Conservation (phyloP, 768 basidiomycete species). For the Panaeolus papilionaceus region DNA sequence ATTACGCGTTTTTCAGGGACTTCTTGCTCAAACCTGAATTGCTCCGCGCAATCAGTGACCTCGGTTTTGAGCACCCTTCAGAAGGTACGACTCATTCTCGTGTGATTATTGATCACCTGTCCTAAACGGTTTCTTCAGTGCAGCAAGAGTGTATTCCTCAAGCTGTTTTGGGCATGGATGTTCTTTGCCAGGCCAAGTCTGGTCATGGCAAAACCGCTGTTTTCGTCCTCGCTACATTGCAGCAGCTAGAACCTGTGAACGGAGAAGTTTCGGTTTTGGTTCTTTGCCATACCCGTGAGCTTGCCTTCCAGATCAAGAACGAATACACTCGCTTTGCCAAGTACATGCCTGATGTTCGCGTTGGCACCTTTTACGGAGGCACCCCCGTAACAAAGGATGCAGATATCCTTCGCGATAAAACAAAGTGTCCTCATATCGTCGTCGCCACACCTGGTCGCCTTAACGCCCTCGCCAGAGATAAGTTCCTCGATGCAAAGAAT, state of each 20-base stretch:
- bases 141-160: constrained; percentile 99
- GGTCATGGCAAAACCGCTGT: constrained; percentile 99
- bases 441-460: constrained; percentile 98
- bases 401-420: constrained; percentile 93
- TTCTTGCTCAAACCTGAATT: constrained; percentile 98
- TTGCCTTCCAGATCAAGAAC: constrained; percentile 99
- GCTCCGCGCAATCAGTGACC: constrained; percentile 95
- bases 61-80: constrained; percentile 99
- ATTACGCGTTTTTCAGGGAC: constrained; percentile 62
- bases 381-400: constrained; percentile 94
- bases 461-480: constrained; percentile 95
- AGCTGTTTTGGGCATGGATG: constrained; percentile 99
- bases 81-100: constrained; percentile 70
- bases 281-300: constrained; percentile 98
- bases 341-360: constrained; percentile 99
- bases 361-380: constrained; percentile 97
- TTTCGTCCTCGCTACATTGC: constrained; percentile 96
- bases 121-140: constrained; percentile 54
- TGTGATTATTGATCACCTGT: not conserved
- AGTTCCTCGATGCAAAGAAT: constrained; percentile 91
- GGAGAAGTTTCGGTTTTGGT: constrained; percentile 98
- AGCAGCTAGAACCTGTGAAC: constrained; percentile 97
- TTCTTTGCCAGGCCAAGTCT: constrained; percentile 99
- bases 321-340: constrained; percentile 99
- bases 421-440: constrained; percentile 97